A percentile compares a stretch with the other conserved stretches of the same genome.
These are phyloP conservation scores for Macrolepiota albuminosa DNA, from an alignment of 768 basidiomycete genomes.

Conservation along the genomic window DNA sequence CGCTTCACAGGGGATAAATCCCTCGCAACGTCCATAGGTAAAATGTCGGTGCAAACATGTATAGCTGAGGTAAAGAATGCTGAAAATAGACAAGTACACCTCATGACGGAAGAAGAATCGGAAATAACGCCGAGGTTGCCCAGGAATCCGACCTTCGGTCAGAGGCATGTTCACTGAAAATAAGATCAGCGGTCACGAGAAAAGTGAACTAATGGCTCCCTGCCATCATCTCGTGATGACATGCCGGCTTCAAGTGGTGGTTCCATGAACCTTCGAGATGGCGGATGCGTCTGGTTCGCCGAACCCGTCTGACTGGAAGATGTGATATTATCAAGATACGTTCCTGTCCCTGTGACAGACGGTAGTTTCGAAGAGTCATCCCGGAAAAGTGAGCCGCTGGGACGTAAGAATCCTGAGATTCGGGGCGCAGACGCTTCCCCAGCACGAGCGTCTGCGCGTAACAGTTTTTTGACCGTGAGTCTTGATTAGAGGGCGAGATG, in stretches of 20 bases:
- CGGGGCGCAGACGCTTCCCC: conserved; percentile 78
- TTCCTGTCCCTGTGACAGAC: conserved; percentile 17
- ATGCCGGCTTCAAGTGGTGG: conserved; percentile 20
- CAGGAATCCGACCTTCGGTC: conserved; percentile 9
- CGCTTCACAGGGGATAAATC: background rate
- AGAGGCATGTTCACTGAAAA: background rate
- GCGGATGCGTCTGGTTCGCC: conserved; percentile 27
- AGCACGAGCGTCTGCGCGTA: conserved; percentile 73
- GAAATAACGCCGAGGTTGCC: conserved; percentile 2
- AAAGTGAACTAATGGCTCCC: conserved; percentile 24
- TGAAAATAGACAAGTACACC: background rate
- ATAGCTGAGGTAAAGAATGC: conserved; percentile 4
- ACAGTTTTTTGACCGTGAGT: conserved; percentile 66
- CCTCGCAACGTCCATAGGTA: conserved; percentile 7
- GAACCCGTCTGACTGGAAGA: conserved; percentile 22
- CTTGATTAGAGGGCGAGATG: conserved; percentile 34
- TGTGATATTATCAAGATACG: conserved; percentile 21
- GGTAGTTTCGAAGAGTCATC: conserved; percentile 15
- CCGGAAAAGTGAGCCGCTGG: conserved; percentile 31
- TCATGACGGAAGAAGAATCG: conserved; percentile 3
- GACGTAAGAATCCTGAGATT: conserved; percentile 31
- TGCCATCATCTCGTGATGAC: conserved; percentile 31
- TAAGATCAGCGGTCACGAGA: conserved; percentile 19
- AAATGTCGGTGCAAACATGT: conserved; percentile 8
- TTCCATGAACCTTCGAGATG: conserved; percentile 32